These are phyloP conservation scores for Acrodontium crateriforme DNA, from an alignment of 2,329 filamentous ascomycete genomes.

Conservation along the genomic window DNA sequence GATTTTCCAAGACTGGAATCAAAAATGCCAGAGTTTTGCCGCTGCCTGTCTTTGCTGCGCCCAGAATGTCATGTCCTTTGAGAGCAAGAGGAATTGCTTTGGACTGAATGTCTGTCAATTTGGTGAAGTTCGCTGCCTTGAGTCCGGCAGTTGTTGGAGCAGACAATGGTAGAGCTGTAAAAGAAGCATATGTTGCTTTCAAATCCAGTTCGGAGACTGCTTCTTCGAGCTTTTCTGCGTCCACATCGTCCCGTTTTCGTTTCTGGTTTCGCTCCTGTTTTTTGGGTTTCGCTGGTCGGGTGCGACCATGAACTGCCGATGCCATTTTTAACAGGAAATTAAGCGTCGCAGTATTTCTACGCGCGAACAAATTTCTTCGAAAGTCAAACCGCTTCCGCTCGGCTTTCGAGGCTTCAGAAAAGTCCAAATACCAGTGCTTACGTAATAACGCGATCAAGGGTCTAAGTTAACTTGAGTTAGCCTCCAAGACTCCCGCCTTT, in stretches of 20 bases:
- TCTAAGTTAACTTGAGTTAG: no score
- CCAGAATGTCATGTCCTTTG: slow-evolving; percentile 76
- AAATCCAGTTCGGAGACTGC: slow-evolving; percentile 38
- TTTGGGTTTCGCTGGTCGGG: slow-evolving; percentile 40
- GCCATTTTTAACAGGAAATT: no score
- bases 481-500: no score
- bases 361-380: no score
- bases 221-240: slow-evolving; percentile 32
- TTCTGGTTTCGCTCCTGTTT: slow-evolving; percentile 32
- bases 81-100: slow-evolving; percentile 79
- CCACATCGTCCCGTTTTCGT: slow-evolving; percentile 37
- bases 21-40: slow-evolving; percentile 93
- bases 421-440: no score
- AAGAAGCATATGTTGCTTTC: slow-evolving; percentile 49
- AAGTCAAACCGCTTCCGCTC: no score
- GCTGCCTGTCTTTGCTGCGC: slow-evolving; percentile 87
- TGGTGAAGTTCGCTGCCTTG: slow-evolving; percentile 75
- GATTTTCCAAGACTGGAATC: slow-evolving; percentile 79
- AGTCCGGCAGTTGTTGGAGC: slow-evolving; percentile 66
- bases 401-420: no score
- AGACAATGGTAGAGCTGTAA: slow-evolving; percentile 76
- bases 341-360: no score
- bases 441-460: no score
- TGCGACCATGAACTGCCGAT: slow-evolving; percentile 22
- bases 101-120: slow-evolving; percentile 80